A percentile compares a stretch with the other conserved stretches of the same genome.
Conservation (phyloP, 805 yeast genomes). For the Wickerhamiella galacta region DNA sequence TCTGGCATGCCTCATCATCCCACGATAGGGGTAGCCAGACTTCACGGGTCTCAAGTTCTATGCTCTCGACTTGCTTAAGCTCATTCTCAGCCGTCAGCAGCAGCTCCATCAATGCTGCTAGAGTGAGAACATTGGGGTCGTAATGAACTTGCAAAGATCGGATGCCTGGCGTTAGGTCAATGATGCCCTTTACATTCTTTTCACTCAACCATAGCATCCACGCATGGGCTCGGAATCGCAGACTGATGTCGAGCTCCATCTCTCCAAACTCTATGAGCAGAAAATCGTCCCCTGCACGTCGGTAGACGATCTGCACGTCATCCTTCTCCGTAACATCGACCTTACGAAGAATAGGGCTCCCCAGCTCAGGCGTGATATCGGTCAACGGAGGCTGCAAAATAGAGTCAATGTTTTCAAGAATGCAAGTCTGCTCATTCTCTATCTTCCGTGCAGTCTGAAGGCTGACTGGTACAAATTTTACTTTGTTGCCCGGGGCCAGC, state of each 20-base stretch:
- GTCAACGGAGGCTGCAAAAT: constrained; percentile 27
- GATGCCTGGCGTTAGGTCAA: constrained; percentile 96
- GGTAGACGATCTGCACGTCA: too few species aligned
- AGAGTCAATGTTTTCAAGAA: constrained; percentile 16
- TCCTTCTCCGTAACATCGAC: constrained; percentile 42
- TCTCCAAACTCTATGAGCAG: constrained; percentile 87
- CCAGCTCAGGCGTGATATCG: constrained; percentile 46
- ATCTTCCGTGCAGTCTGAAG: constrained; percentile 51
- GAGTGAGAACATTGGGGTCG: constrained; percentile 46
- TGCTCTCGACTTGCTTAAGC: constrained; percentile 56
- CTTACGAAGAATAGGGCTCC: constrained; percentile 35
- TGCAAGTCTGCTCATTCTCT: constrained; percentile 47
- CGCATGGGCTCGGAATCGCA: constrained; percentile 70
- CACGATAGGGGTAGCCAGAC: constrained; percentile 89
- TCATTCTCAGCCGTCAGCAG: constrained; percentile 58
- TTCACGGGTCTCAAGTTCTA: constrained; percentile 70
- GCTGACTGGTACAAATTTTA: constrained; percentile 63
- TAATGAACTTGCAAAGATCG: constrained; percentile 83
- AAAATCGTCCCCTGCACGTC: constrained; percentile 96
- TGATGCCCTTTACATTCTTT: constrained; percentile 58
- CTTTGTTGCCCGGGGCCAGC: constrained; percentile 81
- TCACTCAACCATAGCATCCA: constrained; percentile 55
- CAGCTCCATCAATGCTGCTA: constrained; percentile 41
- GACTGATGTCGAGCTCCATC: constrained; percentile 65
- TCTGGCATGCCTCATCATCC: constrained; percentile 78